Evolutionary conservation across 2,329 filamentous ascomycete species (phyloP).

Genomic region (Fusarium cyanostomum): DNA sequence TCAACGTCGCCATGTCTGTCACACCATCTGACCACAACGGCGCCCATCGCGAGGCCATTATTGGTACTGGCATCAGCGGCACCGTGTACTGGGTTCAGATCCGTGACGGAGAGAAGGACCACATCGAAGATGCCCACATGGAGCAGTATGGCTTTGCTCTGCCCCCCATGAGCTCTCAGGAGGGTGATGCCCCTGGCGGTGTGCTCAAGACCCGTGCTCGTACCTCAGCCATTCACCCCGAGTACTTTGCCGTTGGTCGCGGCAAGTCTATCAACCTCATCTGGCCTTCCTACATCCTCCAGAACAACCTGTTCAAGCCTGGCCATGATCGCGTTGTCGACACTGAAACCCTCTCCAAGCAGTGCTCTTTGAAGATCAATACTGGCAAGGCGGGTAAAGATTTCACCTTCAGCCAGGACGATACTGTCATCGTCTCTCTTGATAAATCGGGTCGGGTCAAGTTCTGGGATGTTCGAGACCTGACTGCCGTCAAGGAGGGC

Average conservation of each 20-base stretch:
- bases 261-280: constrained; percentile 97
- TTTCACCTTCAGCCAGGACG: constrained; percentile 97
- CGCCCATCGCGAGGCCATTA: constrained; percentile 78
- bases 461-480: constrained; percentile 95
- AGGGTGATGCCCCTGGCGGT: constrained; percentile 90
- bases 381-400: constrained; percentile 99
- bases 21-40: constrained; percentile 65
- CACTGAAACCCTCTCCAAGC: constrained; percentile 85
- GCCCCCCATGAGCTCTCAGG: constrained; percentile 83
- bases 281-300: constrained; percentile 71
- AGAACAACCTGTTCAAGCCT: constrained; percentile 70
- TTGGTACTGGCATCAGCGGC: constrained; percentile 93
- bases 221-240: constrained; percentile 86
- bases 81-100: constrained; percentile 96
- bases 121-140: constrained; percentile 79
- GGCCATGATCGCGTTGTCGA: constrained; percentile 77
- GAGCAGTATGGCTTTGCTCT: constrained; percentile 90
- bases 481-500: constrained; percentile 66
- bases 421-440: constrained; percentile 90
- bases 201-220: constrained; percentile 96
- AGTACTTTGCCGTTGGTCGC: constrained; percentile 94
- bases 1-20: constrained; percentile 87
- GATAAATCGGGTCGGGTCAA: constrained; percentile 97
- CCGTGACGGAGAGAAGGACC: constrained; percentile 78
- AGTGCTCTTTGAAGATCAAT: constrained; percentile 91